Evolutionary conservation across 805 yeast genomes (phyloP), one percentile per base, ranked within the genome.

Genomic region (Yarrowia divulgata): DNA sequence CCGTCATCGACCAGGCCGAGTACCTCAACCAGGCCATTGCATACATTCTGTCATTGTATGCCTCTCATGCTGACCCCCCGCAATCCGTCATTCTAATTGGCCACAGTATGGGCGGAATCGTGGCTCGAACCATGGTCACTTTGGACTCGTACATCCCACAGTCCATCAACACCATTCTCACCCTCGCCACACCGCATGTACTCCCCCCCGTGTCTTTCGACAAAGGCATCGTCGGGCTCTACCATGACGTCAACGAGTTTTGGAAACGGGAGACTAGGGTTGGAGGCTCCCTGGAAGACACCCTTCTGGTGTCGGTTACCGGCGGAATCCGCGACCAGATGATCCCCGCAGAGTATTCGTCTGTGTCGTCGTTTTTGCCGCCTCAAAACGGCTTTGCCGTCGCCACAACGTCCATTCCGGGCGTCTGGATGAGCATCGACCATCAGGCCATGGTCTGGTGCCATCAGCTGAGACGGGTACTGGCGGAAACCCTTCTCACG

Each of bases 71-170:
- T 62, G n/a, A 40, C 50, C 50, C 40, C 10, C 93, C 93, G 0
- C 77, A 77, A 37, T 90, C 97, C 0, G 95, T 93, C 2, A 85
- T 93, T 0, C 76, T 93, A 0, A 72, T 93, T 1, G 97, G 92
- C 8, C 98, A 93, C 79, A 93, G 97, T 0, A 93, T 93, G 98
- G 98, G 98, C 48, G 98, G 98, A 3, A 86, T 93, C 16, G 97
- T 93, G 0, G 89, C 97, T 6, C 82, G 97, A 70, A 88, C 91
- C 0, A 86, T 93, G 87, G 83, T 90, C 9, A 86, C 94, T 0
- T 77, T 93, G 68, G 89, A 91, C 0, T 92, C 91, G 74, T 92
- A 91, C 75, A 73, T 82, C 0, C 85, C 84, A 7, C 85, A 83
- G 18, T 88, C 97, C 0, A 85, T 93, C 13, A 91, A 90, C 74